Evolutionary conservation across 2,329 filamentous ascomycete species (phyloP).

Genomic region (Colletotrichum sp.): DNA sequence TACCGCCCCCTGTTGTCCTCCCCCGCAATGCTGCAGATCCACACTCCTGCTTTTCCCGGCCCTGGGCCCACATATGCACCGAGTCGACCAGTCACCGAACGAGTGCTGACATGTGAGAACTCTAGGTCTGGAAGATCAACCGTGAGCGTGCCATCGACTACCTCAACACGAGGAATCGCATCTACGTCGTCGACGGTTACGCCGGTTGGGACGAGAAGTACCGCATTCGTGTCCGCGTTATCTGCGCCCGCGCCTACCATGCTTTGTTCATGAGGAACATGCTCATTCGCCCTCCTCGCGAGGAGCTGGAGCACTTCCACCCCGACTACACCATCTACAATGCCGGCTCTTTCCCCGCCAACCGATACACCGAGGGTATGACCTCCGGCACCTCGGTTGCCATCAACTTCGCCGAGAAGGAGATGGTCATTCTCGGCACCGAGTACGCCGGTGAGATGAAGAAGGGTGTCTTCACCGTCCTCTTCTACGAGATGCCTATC

Average conservation of each 20-base stretch:
- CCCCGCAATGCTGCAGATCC: neutral
- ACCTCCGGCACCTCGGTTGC: conserved; percentile 97
- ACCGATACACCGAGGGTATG: conserved; percentile 98
- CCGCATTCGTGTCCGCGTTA: conserved; percentile 94
- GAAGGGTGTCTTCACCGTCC: conserved; percentile 97
- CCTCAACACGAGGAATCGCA: conserved; percentile 97
- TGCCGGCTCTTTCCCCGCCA: conserved; percentile 96
- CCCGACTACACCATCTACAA: conserved; percentile 99
- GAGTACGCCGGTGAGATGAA: conserved; percentile 99
- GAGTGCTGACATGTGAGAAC: conserved; percentile 15
- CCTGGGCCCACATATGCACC: neutral
- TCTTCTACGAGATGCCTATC: conserved; percentile 99
- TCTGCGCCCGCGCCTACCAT: conserved; percentile 99
- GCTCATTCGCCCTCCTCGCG: conserved; percentile 90
- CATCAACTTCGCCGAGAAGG: conserved; percentile 99
- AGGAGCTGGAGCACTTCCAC: conserved; percentile 97
- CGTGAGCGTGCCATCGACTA: conserved; percentile 98
- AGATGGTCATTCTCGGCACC: conserved; percentile 99
- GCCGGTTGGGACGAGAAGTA: conserved; percentile 99
- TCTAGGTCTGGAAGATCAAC: conserved; percentile 98
- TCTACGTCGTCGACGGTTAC: conserved; percentile 97
- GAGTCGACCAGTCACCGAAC: neutral
- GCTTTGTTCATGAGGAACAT: conserved; percentile 99
- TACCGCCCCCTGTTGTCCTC: neutral
- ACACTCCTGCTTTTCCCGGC: neutral